Evolutionary conservation across 768 basidiomycete species (phyloP).

Genomic region (Calvatia gigantea): DNA sequence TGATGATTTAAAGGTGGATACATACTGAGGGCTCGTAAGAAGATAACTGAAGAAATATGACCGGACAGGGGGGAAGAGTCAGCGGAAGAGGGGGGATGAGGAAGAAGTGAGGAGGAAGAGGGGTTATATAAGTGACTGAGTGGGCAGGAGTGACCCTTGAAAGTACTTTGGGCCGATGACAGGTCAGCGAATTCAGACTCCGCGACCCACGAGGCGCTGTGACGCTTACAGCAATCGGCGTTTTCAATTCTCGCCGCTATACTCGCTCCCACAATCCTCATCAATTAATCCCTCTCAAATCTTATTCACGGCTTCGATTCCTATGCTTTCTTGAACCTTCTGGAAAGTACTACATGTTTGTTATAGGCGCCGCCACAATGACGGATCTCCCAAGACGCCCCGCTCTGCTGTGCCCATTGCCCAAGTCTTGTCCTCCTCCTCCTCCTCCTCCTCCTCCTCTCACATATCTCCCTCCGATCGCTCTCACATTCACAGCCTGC

Average conservation of each 20-base stretch:
- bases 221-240: conserved; percentile 11
- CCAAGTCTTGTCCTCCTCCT: conserved; percentile 7
- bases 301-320: conserved; percentile 1
- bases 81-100: conserved; percentile 27
- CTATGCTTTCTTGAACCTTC: neutral
- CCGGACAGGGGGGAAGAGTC: conserved; percentile 26
- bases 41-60: conserved; percentile 20
- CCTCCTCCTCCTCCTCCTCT: neutral
- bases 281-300: conserved; percentile 10
- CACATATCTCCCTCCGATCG: neutral
- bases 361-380: conserved; percentile 13
- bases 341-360: neutral
- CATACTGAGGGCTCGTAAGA: conserved; percentile 21
- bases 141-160: neutral
- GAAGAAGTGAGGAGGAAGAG: conserved; percentile 18
- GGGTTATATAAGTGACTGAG: conserved; percentile 15
- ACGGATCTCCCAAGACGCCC: conserved; percentile 14
- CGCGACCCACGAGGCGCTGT: conserved; percentile 21
- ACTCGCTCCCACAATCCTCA: conserved; percentile 10
- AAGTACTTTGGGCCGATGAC: conserved; percentile 12
- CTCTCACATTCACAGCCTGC: neutral
- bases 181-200: conserved; percentile 12
- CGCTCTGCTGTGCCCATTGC: neutral
- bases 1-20: conserved; percentile 22
- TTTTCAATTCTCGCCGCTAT: conserved; percentile 10